These are phyloP conservation scores for Fusarium subtropicale DNA, from an alignment of 2,329 filamentous ascomycete species.

Conservation along the genomic window DNA sequence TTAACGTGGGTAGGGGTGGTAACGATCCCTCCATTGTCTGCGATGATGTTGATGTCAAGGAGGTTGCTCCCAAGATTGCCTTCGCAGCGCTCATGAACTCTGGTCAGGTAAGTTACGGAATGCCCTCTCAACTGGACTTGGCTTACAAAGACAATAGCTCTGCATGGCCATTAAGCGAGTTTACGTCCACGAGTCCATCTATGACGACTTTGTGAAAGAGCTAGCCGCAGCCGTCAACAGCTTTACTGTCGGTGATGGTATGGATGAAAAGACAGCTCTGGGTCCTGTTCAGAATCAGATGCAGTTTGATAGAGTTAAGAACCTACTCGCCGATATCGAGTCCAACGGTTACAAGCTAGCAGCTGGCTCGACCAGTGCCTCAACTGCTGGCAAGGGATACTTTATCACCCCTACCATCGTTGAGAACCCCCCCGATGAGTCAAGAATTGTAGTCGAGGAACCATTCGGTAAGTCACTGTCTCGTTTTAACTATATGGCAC, in stretches of 20 bases:
- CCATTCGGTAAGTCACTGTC: slow-evolving; percentile 53
- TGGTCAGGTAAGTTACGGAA: slow-evolving; percentile 50
- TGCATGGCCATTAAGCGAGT: slow-evolving; percentile 64
- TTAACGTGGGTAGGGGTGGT: slow-evolving; percentile 54
- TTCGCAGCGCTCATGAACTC: slow-evolving; percentile 64
- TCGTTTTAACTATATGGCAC: neutral
- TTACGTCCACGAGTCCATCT: slow-evolving; percentile 70
- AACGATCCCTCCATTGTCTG: slow-evolving; percentile 71
- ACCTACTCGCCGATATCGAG: slow-evolving; percentile 63
- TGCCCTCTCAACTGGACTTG: neutral
- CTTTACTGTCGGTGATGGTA: slow-evolving; percentile 59
- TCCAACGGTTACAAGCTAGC: slow-evolving; percentile 58
- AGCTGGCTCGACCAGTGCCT: slow-evolving; percentile 32
- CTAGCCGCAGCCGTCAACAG: slow-evolving; percentile 46
- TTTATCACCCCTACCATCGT: slow-evolving; percentile 70
- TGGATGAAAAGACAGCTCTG: slow-evolving; percentile 51
- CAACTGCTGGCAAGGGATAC: slow-evolving; percentile 56
- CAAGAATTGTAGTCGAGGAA: slow-evolving; percentile 67
- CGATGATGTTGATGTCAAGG: slow-evolving; percentile 62
- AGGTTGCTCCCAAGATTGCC: slow-evolving; percentile 45
- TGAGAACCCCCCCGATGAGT: slow-evolving; percentile 67
- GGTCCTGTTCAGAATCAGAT: slow-evolving; percentile 73
- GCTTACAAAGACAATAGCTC: neutral
- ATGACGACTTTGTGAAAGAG: slow-evolving; percentile 60
- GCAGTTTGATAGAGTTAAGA: slow-evolving; percentile 68